Conservation (phyloP, 2,329 filamentous ascomycete genomes). For the Colletotrichum lindemuthianum region DNA sequence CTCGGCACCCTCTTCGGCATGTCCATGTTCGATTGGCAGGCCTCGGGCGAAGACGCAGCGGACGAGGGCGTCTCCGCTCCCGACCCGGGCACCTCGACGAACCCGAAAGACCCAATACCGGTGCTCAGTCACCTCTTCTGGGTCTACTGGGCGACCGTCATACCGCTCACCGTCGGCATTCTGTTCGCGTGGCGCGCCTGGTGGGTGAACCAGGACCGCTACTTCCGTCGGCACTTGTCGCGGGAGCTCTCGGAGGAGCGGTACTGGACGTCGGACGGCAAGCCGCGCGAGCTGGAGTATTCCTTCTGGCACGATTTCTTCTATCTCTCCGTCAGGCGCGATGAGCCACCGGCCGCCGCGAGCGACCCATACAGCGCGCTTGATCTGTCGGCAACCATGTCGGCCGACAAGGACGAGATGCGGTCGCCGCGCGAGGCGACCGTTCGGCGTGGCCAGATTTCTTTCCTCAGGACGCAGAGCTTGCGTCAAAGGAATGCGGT, state of each 20-base stretch:
- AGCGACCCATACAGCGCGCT: conserved; percentile 20
- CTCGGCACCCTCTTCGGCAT: conserved; percentile 58
- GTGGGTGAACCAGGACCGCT: conserved; percentile 59
- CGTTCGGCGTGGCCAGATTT: conserved; percentile 27
- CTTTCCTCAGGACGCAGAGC: conserved; percentile 29
- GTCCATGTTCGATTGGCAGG: conserved; percentile 59
- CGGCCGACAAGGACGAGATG: conserved; percentile 28
- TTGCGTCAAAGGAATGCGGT: conserved; percentile 26
- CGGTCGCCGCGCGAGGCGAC: conserved; percentile 29
- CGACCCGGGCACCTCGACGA: conserved; percentile 28
- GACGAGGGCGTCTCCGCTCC: conserved; percentile 19
- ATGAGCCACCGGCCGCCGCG: conserved; percentile 39
- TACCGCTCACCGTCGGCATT: conserved; percentile 55
- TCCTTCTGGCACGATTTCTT: conserved; percentile 57
- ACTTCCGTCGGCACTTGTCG: conserved; percentile 56
- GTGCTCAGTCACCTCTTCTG: conserved; percentile 54
- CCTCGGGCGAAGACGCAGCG: conserved; percentile 45
- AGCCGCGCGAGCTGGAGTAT: conserved; percentile 53
- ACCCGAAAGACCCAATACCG: conserved; percentile 40
- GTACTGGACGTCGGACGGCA: conserved; percentile 58
- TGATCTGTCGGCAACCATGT: conserved; percentile 24
- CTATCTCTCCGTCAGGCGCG: conserved; percentile 48
- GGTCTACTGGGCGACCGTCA: conserved; percentile 57
- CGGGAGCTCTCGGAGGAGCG: conserved; percentile 58
- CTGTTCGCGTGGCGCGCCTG: conserved; percentile 55